phyloP scores from a whole-genome alignment of 805 yeast genomes.

The Cyberlindnera suaveolens region DNA sequence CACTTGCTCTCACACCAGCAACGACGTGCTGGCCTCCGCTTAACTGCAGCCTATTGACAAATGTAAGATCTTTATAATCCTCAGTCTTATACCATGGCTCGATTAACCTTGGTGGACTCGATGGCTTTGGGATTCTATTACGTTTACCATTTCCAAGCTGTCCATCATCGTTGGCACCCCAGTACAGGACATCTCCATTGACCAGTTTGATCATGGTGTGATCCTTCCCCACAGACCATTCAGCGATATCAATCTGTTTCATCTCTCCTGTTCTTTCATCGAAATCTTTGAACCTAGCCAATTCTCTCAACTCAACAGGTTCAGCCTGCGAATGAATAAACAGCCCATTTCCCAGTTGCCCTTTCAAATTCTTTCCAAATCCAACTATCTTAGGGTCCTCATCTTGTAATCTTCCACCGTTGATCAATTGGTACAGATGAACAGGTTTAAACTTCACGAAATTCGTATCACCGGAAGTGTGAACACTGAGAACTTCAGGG shows the following conservation, averaged over 20 bases:
- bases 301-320: constrained; percentile 49
- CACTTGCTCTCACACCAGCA: constrained; percentile 59
- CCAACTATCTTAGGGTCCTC: constrained; percentile 38
- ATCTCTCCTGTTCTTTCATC: constrained; percentile 39
- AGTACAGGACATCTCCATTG: constrained; percentile 60
- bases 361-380: constrained; percentile 81
- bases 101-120: constrained; percentile 45
- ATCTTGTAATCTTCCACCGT: constrained; percentile 9
- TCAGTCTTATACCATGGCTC: constrained; percentile 40
- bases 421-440: constrained; percentile 25
- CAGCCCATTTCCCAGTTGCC: constrained; percentile 78
- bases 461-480: constrained; percentile 68
- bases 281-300: constrained; percentile 42
- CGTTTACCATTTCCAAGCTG: constrained; percentile 83
- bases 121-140: constrained; percentile 51
- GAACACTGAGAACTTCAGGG: constrained; percentile 45
- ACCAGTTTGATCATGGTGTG: constrained; percentile 57
- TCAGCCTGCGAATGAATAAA: constrained; percentile 66
- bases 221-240: constrained; percentile 56
- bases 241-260: constrained; percentile 40
- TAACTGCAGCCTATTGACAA: constrained; percentile 43
- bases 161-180: constrained; percentile 83
- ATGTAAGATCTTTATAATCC: constrained; percentile 28
- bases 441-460: constrained; percentile 38
- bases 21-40: constrained; percentile 47